Evolutionary conservation across 805 yeast genomes (phyloP).

Genomic region (Maudiozyma serrabonitensis): DNA sequence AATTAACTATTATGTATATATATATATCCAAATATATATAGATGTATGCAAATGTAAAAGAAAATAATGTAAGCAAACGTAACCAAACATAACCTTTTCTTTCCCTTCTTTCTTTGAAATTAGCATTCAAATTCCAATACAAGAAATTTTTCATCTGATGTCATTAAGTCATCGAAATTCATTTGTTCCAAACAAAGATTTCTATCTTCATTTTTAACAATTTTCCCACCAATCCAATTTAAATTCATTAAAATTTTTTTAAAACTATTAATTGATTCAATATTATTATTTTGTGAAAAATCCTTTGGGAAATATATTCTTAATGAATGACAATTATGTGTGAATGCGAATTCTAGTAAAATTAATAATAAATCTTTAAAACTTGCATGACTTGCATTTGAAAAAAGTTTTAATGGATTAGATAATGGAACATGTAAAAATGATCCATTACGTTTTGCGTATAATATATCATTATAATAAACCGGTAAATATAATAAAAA

Average conservation of each 20-base stretch:
- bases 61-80: background rate
- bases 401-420: constrained; percentile 1
- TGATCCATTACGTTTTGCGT: constrained; percentile 15
- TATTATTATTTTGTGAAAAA: background rate
- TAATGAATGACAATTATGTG: constrained; percentile 8
- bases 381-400: background rate
- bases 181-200: background rate
- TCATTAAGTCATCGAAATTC: constrained; percentile 7
- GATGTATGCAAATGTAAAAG: background rate
- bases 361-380: constrained; percentile 22
- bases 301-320: constrained; percentile 19
- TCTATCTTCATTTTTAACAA: constrained; percentile 22
- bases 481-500: constrained; percentile 18
- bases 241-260: constrained; percentile 21
- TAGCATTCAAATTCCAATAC: constrained; percentile 26
- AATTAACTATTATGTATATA: background rate
- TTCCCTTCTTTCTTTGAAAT: background rate
- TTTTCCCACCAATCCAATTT: constrained; percentile 27
- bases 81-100: background rate
- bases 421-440: constrained; percentile 18
- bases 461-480: constrained; percentile 16
- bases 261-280: constrained; percentile 7
- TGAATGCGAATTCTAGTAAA: constrained; percentile 20
- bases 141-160: constrained; percentile 22
- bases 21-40: background rate